Evolutionary conservation across 2,329 filamentous ascomycete species (phyloP), one percentile per base, ranked within the genome.

Genomic region (Apiospora saccharicola): DNA sequence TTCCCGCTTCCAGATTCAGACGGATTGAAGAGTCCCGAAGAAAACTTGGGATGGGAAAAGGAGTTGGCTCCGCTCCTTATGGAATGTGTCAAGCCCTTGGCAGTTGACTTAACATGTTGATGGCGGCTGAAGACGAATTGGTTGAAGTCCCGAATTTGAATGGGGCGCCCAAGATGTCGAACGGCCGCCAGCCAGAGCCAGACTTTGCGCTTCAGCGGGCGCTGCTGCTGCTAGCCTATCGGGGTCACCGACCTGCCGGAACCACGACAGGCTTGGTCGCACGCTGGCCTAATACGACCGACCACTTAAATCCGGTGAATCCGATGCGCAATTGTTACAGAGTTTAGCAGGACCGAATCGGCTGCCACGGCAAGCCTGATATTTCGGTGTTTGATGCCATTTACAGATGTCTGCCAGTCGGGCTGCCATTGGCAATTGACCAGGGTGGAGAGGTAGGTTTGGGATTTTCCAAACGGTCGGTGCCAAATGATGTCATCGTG

Each of bases 401-500:
- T 6, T 46, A 16, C 16, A 6, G 22, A 19, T 10, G 46, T 8
- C 37, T 37, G 16, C n/a, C 43, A 14, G 43, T 44, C 6, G 37
- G 37, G 37, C 37, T 37, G 37, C 37, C 37, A 37, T 22, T 47
- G 0, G 46, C 46, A n/a, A 49, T 49, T 49, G 46, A 19, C 5
- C 44, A 16, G 16, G 5, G 16, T 51, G 49, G 49, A 26, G 49
- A 26, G 49, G 24, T 16, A 30, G 14, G 14, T 57, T 57, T 57
- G 51, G 26, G 26, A 30, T 57, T 57, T 30, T 16, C 24, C 24
- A n/a, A 4, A 61, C 16, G 19, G 30, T 64, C 16, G 57, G 57
- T 2, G 30, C 19, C 26, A 8, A 8, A 69, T 49, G 67, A 69
- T 37, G 67, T 69, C 67, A 49, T 69, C 8, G 67, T 69, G 67